These are phyloP conservation scores for Cinnamomum micranthum DNA, from an alignment of 164 flowering plant species.

Conservation along the genomic window DNA sequence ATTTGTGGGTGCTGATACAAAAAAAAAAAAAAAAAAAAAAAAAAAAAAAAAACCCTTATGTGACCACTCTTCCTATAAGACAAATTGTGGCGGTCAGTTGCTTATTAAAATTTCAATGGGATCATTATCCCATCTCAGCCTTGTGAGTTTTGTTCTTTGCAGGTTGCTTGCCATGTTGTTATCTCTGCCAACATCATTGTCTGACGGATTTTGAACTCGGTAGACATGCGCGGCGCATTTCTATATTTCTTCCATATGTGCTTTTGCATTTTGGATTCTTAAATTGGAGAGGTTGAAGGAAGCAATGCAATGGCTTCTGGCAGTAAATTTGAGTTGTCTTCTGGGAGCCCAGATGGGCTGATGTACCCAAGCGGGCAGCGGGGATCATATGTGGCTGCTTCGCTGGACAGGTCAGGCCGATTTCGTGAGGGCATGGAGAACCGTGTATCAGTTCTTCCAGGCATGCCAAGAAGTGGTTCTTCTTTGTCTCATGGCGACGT, in stretches of 20 bases:
- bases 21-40: too few species aligned
- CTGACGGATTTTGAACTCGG: not conserved
- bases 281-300: slow-evolving; percentile 25
- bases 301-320: slow-evolving; percentile 62
- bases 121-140: not conserved
- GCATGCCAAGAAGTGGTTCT: slow-evolving; percentile 41
- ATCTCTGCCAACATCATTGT: not conserved
- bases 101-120: not conserved
- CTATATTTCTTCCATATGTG: slow-evolving; percentile 36
- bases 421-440: slow-evolving; percentile 66
- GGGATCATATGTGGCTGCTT: slow-evolving; percentile 38
- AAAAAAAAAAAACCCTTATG: too few species aligned
- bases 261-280: slow-evolving; percentile 23
- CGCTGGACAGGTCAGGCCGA: slow-evolving; percentile 64
- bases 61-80: not conserved
- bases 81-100: not conserved
- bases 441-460: slow-evolving; percentile 41
- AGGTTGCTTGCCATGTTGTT: slow-evolving; percentile 2
- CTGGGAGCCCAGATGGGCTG: slow-evolving; percentile 73
- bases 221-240: slow-evolving; percentile 26
- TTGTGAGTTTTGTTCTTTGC: not conserved
- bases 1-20: too few species aligned
- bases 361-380: slow-evolving; percentile 53
- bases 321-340: slow-evolving; percentile 61
- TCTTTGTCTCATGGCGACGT: slow-evolving; percentile 46